These are phyloP conservation scores for Glycine latifolia DNA, from an alignment of 306 rosid genomes.

Conservation along the genomic window DNA sequence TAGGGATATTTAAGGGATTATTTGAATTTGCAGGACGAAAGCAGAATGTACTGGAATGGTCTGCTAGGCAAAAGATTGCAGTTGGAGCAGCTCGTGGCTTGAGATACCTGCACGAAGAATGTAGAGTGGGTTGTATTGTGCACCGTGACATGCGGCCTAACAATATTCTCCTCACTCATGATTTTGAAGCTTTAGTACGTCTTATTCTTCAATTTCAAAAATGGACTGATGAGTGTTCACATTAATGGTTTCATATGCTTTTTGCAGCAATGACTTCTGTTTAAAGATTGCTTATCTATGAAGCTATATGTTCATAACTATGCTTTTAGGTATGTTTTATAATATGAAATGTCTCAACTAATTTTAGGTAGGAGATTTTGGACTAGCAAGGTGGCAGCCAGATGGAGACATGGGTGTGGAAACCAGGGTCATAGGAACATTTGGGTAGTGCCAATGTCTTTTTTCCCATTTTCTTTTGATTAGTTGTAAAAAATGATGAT, in stretches of 20 bases:
- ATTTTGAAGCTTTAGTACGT: conserved; percentile 92
- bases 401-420: conserved; percentile 91
- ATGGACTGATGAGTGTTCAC: background rate
- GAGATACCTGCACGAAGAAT: conserved; percentile 98
- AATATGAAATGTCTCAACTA: conserved; percentile 41
- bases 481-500: conserved; percentile 28
- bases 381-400: conserved; percentile 99
- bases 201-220: conserved; percentile 24
- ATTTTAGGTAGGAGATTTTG: conserved; percentile 98
- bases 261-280: background rate
- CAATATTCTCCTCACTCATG: conserved; percentile 97
- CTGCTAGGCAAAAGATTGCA: conserved; percentile 80
- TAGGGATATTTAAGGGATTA: background rate
- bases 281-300: background rate
- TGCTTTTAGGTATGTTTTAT: background rate
- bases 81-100: conserved; percentile 98
- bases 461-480: conserved; percentile 1
- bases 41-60: conserved; percentile 69
- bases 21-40: conserved; percentile 66
- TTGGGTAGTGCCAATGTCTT: conserved; percentile 67
- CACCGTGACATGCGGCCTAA: conserved; percentile 97
- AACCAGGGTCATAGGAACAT: conserved; percentile 93
- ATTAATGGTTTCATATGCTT: conserved; percentile 23
- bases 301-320: conserved; percentile 1
- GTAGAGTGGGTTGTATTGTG: conserved; percentile 98